Evolutionary conservation across 495 filamentous ascomycete genomes (phyloP).

Genomic region (Xylaria scruposa): DNA sequence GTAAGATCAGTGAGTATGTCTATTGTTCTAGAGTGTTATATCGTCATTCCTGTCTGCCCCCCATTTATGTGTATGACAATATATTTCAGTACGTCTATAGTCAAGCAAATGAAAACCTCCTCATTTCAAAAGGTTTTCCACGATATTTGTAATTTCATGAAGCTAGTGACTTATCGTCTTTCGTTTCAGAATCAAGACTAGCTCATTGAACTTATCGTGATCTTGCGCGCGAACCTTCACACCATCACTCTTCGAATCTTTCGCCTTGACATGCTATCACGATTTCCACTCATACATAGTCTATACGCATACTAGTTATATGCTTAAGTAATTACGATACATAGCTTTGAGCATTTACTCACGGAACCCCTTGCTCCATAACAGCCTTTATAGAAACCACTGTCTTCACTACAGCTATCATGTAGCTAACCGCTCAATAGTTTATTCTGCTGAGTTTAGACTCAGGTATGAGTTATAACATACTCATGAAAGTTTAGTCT

Average conservation of each 20-base stretch:
- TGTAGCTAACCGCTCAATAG: not conserved
- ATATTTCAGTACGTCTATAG: not conserved
- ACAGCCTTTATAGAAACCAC: not conserved
- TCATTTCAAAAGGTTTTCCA: not conserved
- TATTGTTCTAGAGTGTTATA: not conserved
- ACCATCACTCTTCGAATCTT: not conserved
- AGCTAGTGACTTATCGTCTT: not conserved
- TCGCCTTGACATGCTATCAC: not conserved
- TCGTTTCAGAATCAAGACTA: not conserved
- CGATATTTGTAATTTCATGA: too few species aligned
- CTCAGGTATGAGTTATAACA: not conserved
- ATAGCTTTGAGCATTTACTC: not conserved
- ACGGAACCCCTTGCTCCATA: not conserved
- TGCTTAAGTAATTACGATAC: not conserved
- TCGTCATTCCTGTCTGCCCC: not conserved
- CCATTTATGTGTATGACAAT: not conserved
- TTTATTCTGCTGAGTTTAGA: not conserved
- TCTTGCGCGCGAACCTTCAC: not conserved
- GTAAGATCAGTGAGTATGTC: not conserved
- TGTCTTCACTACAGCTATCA: not conserved
- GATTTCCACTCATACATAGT: not conserved
- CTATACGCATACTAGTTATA: not conserved
- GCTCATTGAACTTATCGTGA: not conserved
- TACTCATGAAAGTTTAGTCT: not conserved
- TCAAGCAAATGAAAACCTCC: not conserved